Percentiles rank a stretch among this genome's conserved stretches.
phyloP scores from a whole-genome alignment of 1,139 yeast species.

The Magnusiomyces ingens region DNA sequence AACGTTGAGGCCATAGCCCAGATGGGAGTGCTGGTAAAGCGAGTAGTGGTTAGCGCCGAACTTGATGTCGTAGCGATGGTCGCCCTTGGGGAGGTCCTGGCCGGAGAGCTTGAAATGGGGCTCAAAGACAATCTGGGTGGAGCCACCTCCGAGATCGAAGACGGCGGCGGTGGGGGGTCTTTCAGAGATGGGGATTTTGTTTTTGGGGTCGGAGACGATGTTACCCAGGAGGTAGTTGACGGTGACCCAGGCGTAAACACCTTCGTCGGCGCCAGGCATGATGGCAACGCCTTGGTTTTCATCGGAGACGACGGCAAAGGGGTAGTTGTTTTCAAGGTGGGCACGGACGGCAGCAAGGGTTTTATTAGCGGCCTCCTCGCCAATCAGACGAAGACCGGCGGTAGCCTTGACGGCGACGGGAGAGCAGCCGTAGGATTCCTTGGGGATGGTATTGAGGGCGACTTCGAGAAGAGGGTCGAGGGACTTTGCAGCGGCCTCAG shows the following conservation, averaged over 20 bases:
- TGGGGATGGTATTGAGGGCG: conserved; percentile 71
- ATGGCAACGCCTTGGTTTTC: conserved; percentile 74
- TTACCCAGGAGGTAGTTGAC: conserved; percentile 81
- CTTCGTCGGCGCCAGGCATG: conserved; percentile 91
- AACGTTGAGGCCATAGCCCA: conserved; percentile 88
- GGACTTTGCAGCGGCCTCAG: conserved; percentile 72
- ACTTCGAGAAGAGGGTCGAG: conserved; percentile 66
- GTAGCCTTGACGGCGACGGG: conserved; percentile 94
- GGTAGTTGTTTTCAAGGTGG: conserved; percentile 65
- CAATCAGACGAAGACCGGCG: conserved; percentile 81
- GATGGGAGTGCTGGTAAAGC: conserved; percentile 81
- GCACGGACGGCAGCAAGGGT: conserved; percentile 64
- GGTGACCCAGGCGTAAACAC: conserved; percentile 94
- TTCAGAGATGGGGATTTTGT: conserved; percentile 36
- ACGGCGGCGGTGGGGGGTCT: conserved; percentile 74
- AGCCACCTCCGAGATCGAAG: conserved; percentile 92
- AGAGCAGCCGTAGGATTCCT: conserved; percentile 59
- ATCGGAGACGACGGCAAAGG: conserved; percentile 64
- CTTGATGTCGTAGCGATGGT: conserved; percentile 66
- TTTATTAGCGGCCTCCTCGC: conserved; percentile 57
- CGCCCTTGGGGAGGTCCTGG: conserved; percentile 70
- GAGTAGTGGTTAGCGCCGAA: conserved; percentile 70
- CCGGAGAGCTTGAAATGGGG: conserved; percentile 47
- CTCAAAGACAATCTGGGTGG: conserved; percentile 94
- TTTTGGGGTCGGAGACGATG: conserved; percentile 49